phyloP scores from a whole-genome alignment of 768 basidiomycete species.

The Boletus rufocinnamomeus region DNA sequence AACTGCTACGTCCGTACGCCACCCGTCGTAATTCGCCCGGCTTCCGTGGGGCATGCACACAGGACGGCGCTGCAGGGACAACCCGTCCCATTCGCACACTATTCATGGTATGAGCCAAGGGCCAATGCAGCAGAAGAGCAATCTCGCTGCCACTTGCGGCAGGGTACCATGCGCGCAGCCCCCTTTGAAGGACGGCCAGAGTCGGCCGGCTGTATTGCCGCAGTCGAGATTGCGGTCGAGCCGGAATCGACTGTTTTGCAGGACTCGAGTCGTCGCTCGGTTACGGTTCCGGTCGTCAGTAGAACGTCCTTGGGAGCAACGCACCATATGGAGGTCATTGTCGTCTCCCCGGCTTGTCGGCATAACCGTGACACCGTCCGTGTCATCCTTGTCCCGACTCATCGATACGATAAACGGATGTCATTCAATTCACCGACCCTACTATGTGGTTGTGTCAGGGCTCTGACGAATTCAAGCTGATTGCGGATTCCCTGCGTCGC shows the following conservation, averaged over 20 bases:
- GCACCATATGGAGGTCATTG: constrained; percentile 1
- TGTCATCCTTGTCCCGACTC: constrained; percentile 2
- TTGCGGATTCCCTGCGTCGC: constrained; percentile 5
- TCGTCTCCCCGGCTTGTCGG: constrained; percentile 13
- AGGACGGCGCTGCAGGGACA: constrained; percentile 10
- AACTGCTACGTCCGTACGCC: constrained; percentile 9
- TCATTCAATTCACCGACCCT: constrained; percentile 22
- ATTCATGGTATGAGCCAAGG: constrained; percentile 1
- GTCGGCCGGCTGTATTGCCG: constrained; percentile 1
- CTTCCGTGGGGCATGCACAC: constrained; percentile 15
- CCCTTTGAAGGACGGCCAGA: neutral
- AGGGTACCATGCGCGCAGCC: neutral
- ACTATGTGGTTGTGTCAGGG: constrained; percentile 12
- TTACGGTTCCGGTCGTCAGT: constrained; percentile 14
- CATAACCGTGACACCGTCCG: constrained; percentile 1
- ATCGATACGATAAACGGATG: constrained; percentile 16
- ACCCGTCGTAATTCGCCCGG: constrained; percentile 12
- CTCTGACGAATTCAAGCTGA: neutral
- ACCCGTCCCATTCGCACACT: constrained; percentile 1
- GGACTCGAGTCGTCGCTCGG: constrained; percentile 1
- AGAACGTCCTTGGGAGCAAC: neutral
- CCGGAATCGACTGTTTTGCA: constrained; percentile 14
- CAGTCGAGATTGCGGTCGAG: neutral
- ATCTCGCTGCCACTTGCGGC: constrained; percentile 13
- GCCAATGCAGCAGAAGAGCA: constrained; percentile 1